A percentile compares a stretch with the other conserved stretches of the same genome.
Conservation (phyloP, 108 stramenopile genomes). For the Fragilaria crotonensis region DNA sequence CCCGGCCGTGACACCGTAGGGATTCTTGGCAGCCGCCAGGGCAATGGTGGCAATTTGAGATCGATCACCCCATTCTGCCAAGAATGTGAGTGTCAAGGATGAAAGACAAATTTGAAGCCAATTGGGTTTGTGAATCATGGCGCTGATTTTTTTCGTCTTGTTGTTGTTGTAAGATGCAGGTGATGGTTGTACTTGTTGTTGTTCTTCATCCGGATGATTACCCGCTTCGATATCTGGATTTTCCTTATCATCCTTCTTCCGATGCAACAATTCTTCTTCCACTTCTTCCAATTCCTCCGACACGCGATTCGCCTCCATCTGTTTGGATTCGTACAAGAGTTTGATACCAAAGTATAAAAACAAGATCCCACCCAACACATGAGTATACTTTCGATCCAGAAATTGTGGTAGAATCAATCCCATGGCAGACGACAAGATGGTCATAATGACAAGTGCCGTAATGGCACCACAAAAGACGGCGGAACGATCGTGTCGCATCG, state of each 20-base stretch:
- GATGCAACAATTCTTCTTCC: conserved; percentile 85
- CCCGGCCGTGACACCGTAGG: conserved; percentile 92
- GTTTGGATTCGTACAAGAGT: conserved; percentile 76
- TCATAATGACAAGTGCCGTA: conserved; percentile 90
- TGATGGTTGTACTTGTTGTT: neutral
- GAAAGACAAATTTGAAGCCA: conserved; percentile 72
- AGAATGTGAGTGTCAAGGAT: conserved; percentile 92
- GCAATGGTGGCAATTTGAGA: conserved; percentile 99
- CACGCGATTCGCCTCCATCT: conserved; percentile 73
- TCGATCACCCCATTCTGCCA: conserved; percentile 99
- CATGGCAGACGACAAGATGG: conserved; percentile 84
- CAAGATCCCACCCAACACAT: conserved; percentile 86
- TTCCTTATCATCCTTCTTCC: conserved; percentile 38
- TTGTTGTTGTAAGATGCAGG: conserved; percentile 10
- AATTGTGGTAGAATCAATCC: conserved; percentile 90
- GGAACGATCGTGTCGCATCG: conserved; percentile 84
- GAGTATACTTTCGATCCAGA: conserved; percentile 87
- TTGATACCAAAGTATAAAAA: conserved; percentile 98
- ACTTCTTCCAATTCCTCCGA: conserved; percentile 98
- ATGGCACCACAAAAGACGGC: conserved; percentile 93
- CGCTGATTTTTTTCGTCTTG: conserved; percentile 19
- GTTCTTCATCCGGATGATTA: conserved; percentile 20
- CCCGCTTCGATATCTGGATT: conserved; percentile 14
- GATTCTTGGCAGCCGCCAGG: conserved; percentile 93
- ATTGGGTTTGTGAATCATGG: conserved; percentile 11